Evolutionary conservation across 2,329 filamentous ascomycete genomes (phyloP).

Genomic region (Cladosporium sp.): DNA sequence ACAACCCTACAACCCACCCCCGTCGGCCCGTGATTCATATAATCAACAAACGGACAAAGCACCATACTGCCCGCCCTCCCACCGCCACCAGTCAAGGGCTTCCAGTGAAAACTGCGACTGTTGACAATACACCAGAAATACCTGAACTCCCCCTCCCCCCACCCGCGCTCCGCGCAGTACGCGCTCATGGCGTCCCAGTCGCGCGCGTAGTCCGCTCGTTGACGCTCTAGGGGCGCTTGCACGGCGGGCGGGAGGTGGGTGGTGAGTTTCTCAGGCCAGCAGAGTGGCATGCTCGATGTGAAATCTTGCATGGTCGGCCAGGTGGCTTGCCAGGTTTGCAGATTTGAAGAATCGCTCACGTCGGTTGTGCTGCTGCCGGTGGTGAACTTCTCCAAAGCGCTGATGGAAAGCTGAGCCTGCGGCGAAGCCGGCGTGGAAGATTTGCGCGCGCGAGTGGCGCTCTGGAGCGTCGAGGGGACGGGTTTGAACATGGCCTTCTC

Average conservation of each 20-base stretch:
- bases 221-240: conserved; percentile 28
- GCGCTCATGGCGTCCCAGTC: conserved; percentile 21
- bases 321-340: conserved; percentile 24
- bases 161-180: conserved; percentile 12
- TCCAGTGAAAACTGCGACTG: conserved; percentile 58
- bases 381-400: conserved; percentile 19
- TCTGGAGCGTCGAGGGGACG: conserved; percentile 51
- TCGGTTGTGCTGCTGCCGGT: not conserved
- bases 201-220: conserved; percentile 26
- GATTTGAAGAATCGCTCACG: conserved; percentile 4
- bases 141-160: conserved; percentile 40
- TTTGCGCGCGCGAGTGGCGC: conserved; percentile 17
- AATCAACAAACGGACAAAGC: conserved; percentile 68
- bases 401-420: conserved; percentile 66
- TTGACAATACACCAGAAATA: conserved; percentile 61
- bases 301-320: conserved; percentile 64
- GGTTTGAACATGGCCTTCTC: conserved; percentile 59
- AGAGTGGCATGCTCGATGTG: conserved; percentile 51
- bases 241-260: conserved; percentile 36
- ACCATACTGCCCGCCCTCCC: conserved; percentile 65
- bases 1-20: conserved; percentile 48
- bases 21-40: conserved; percentile 57
- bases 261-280: conserved; percentile 46
- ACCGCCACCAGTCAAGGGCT: conserved; percentile 29
- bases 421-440: conserved; percentile 22